Evolutionary conservation across 1,284 basidiomycete species (phyloP).

Genomic region (Tylopilus sp.): DNA sequence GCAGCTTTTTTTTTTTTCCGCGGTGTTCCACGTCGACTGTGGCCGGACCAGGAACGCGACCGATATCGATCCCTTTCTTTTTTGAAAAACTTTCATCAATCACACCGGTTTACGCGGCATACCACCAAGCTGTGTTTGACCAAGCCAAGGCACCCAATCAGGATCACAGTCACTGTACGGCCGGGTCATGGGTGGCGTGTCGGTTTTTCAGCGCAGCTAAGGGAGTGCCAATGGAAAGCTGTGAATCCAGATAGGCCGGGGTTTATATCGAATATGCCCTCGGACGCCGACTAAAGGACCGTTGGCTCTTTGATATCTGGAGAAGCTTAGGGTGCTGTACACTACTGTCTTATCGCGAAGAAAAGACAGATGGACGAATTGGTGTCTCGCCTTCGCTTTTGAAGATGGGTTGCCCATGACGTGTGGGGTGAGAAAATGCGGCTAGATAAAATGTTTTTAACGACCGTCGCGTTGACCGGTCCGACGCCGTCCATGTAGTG

Average conservation of each 20-base stretch:
- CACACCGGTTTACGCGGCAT: background rate
- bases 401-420: too few relatives aligned
- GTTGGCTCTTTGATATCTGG: background rate
- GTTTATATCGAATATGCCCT: background rate
- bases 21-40: constrained; percentile 6
- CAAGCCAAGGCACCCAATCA: constrained; percentile 1
- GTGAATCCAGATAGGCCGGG: background rate
- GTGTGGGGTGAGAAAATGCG: too few relatives aligned
- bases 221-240: background rate
- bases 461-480: too few relatives aligned
- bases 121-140: constrained; percentile 17
- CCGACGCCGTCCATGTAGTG: too few relatives aligned
- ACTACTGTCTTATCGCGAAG: constrained; percentile 14
- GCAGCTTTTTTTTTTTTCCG: background rate
- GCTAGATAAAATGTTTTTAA: too few relatives aligned
- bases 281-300: constrained; percentile 3
- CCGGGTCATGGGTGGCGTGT: constrained; percentile 25
- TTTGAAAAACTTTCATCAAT: constrained; percentile 10
- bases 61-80: background rate
- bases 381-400: background rate
- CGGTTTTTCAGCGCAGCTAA: constrained; percentile 14
- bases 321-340: too few relatives aligned
- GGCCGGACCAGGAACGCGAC: constrained; percentile 2
- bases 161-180: constrained; percentile 7
- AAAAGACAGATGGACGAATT: constrained; percentile 7